Percentiles rank a stretch among this genome's conserved stretches.
These are phyloP conservation scores for Tolypocladium pustulatum DNA, from an alignment of 2,329 filamentous ascomycete genomes.

Conservation along the genomic window DNA sequence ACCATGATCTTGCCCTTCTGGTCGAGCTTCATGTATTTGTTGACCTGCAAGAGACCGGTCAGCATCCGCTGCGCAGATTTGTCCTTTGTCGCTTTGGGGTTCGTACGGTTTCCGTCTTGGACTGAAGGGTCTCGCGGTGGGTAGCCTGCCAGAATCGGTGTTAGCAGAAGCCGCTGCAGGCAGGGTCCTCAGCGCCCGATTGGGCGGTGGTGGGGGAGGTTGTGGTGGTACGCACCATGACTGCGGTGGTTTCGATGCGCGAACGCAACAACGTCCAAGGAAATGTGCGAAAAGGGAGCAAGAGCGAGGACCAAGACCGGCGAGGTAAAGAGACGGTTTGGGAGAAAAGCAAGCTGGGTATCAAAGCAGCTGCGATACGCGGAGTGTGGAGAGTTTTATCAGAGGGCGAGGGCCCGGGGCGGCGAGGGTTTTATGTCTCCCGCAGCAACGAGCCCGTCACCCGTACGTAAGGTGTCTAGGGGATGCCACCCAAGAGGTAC, in stretches of 20 bases:
- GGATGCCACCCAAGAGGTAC: not conserved
- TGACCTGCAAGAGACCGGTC: constrained; percentile 46
- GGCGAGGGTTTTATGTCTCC: constrained; percentile 13
- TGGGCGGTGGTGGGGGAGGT: not conserved
- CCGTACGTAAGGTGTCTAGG: no score
- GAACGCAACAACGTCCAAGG: not conserved
- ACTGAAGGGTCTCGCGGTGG: constrained; percentile 15
- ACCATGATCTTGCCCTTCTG: constrained; percentile 85
- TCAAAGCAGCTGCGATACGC: constrained; percentile 1
- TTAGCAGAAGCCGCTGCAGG: constrained; percentile 6
- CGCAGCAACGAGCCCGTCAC: constrained; percentile 1
- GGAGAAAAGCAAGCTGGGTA: not conserved
- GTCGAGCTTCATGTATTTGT: constrained; percentile 84
- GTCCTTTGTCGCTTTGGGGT: not conserved
- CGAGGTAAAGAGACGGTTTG: not conserved
- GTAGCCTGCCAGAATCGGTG: constrained; percentile 11
- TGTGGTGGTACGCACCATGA: constrained; percentile 10
- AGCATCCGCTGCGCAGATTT: not conserved
- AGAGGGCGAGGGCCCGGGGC: constrained; percentile 1
- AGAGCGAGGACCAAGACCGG: not conserved
- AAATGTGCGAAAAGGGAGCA: not conserved
- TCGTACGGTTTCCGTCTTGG: constrained; percentile 24
- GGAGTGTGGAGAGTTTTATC: not conserved
- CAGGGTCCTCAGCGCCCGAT: not conserved
- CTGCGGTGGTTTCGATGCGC: constrained; percentile 5